Evolutionary conservation across 768 basidiomycete genomes (phyloP).

Genomic region (Pholiota conissans): DNA sequence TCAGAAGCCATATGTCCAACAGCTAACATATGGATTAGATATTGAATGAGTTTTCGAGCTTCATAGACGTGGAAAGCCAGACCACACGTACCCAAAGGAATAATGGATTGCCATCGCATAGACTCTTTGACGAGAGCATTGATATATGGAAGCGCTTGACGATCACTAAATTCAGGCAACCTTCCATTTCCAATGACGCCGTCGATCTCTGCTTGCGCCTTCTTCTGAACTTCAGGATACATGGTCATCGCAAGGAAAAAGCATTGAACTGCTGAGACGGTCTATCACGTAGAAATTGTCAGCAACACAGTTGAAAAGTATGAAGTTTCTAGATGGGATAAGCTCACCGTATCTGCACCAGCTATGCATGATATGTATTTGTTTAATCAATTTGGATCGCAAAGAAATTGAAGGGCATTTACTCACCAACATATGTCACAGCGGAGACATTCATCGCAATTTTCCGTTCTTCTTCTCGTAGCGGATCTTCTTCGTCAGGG

Average conservation of each 20-base stretch:
- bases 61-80: neutral
- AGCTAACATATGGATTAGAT: no score
- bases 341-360: constrained; percentile 23
- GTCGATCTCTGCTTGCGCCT: constrained; percentile 27
- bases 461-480: constrained; percentile 18
- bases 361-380: constrained; percentile 1
- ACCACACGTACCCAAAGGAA: constrained; percentile 13
- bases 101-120: constrained; percentile 17
- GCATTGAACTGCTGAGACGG: constrained; percentile 20
- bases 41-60: no score
- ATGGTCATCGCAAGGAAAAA: constrained; percentile 25
- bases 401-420: neutral
- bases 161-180: constrained; percentile 26
- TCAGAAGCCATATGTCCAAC: constrained; percentile 24
- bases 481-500: constrained; percentile 15
- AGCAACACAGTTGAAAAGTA: no score
- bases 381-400: neutral
- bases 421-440: constrained; percentile 22
- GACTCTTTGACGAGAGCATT: constrained; percentile 19
- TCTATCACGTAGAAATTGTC: constrained; percentile 14
- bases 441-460: constrained; percentile 18
- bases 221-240: constrained; percentile 23
- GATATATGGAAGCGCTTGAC: constrained; percentile 21
- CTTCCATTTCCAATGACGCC: constrained; percentile 21
- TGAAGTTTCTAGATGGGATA: no score